phyloP scores from a whole-genome alignment of 768 basidiomycete species.

The Tulasnella sp. region DNA sequence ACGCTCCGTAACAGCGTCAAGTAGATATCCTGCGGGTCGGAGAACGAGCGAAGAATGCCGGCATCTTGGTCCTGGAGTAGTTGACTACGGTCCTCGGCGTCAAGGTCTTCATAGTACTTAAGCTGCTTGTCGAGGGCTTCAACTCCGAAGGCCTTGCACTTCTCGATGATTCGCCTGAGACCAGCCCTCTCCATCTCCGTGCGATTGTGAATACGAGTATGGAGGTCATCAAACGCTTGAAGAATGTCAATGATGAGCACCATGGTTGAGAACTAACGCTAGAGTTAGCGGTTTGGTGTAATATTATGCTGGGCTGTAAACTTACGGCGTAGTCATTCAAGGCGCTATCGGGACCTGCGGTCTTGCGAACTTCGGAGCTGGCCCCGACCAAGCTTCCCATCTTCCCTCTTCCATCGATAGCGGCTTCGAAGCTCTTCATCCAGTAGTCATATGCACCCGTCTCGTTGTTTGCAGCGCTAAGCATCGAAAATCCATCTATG shows the following conservation, averaged over 20 bases:
- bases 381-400: conserved; percentile 96
- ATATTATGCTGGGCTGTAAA: conserved; percentile 22
- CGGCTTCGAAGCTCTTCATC: conserved; percentile 76
- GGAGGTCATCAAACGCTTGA: conserved; percentile 64
- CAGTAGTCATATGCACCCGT: conserved; percentile 72
- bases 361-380: conserved; percentile 78
- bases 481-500: conserved; percentile 64
- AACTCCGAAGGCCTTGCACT: conserved; percentile 64
- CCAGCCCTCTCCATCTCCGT: conserved; percentile 87
- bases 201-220: conserved; percentile 80
- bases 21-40: conserved; percentile 81
- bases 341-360: conserved; percentile 59
- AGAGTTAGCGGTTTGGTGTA: conserved; percentile 23
- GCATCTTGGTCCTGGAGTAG: conserved; percentile 72
- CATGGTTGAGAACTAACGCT: conserved; percentile 58
- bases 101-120: conserved; percentile 50
- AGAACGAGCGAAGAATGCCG: conserved; percentile 68
- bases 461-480: conserved; percentile 60
- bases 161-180: conserved; percentile 62
- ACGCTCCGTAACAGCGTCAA: conserved; percentile 72
- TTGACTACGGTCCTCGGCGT: conserved; percentile 71
- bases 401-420: conserved; percentile 77
- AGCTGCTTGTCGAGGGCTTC: conserved; percentile 64
- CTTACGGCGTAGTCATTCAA: conserved; percentile 84
- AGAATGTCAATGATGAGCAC: conserved; percentile 69